Evolutionary conservation across 176 grass and related monocot species (phyloP), one percentile per base, ranked within the genome.

Genomic region (Phoenix dactylifera): DNA sequence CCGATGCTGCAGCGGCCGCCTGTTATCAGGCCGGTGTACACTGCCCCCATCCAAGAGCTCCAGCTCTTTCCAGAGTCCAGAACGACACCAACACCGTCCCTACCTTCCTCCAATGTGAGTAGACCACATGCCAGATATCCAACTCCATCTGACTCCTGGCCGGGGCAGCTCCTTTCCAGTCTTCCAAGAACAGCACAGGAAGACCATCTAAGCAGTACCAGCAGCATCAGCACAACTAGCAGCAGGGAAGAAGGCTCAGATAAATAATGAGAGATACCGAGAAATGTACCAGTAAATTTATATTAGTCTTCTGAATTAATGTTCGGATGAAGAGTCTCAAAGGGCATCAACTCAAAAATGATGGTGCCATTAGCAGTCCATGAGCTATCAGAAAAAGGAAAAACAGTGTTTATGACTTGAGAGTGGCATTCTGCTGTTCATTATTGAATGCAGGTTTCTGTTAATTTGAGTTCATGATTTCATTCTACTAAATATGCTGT

Each of bases 51-150:
- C 51, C 75, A 53, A 69, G 87, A 86, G 76, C 72, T 86, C n/a
- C 87, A 90, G 72, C 87, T 90, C 4, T 90, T 90, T 64, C 82
- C 87, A 24, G 72, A 66, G 12, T 15, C 26, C 25, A 39, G 51
- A 56, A 68, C 52, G 23, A n/a, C 23, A 15, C 53, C 69, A 19
- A 20, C 18, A 1, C 71, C 72, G 51, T 29, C n/a, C 14, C 68
- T 49, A 48, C 7, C 17, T 53, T 65, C 52, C n/a, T 10, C 15
- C 6, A 16, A 62, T 49, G 64, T 73, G 17, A 30, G 52, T 55
- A 73, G 75, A 26, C 44, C 62, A 4, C 75, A 30, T 12, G 49
- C 76, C 16, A 52, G 60, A n/a, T 79, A 79, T 15, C 72, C 65
- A 26, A 61, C 30, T 48, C 55, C 72, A 22, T 58, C 64, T 3